Base-by-base conservation (phyloP, 176 grass and related monocot species). In the Rhynchospora breviuscula region DNA sequence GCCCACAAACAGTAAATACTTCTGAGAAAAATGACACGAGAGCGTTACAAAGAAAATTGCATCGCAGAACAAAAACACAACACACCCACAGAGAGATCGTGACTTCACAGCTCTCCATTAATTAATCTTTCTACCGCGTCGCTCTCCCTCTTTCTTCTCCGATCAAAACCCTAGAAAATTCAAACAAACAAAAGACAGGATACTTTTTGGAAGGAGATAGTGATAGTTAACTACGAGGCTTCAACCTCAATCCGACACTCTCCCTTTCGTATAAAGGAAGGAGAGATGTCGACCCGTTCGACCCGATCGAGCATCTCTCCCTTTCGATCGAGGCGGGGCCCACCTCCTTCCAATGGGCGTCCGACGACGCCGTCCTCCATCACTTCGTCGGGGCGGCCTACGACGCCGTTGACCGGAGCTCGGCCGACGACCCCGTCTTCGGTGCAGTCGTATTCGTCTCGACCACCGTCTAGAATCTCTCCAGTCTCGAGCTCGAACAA, bases 261-360 rank as follows among this genome's bases (percentile, higher is more conserved):
- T 54, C 44, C 6, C 29, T 77, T 21, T 0, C 67, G 56, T n/a
- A 66, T 40, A 60, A 63, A 1, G 73, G 82, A 8, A 22, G 73
- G 81, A 25, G 44, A 85, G 89, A 98, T 98, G 95, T 93, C 95
- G 73, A 90, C 89, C 66, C 94, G 82, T 65, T 83, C 92, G 47
- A 61, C 86, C 90, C 87, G 95, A 52, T 91, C 95, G 61, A 91
- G 92, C 88, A 98, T 98, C 45, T 95, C 95, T 48, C 95, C 95
- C 21, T 98, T 98, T 51, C 95, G 95, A 89, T 98, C 95, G 87
- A 88, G 92, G 74, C 87, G 83, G 1, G 81, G 70, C n/a, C 71
- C 86, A 18, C 61, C 54, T 53, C 64, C 59, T 23, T 48, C 84
- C 51, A 65, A 79, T 7, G 59, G 79, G 74, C 75, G 83, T 13